These are phyloP conservation scores for Pichia eremophila DNA, from an alignment of 805 yeast genomes.

Conservation along the genomic window DNA sequence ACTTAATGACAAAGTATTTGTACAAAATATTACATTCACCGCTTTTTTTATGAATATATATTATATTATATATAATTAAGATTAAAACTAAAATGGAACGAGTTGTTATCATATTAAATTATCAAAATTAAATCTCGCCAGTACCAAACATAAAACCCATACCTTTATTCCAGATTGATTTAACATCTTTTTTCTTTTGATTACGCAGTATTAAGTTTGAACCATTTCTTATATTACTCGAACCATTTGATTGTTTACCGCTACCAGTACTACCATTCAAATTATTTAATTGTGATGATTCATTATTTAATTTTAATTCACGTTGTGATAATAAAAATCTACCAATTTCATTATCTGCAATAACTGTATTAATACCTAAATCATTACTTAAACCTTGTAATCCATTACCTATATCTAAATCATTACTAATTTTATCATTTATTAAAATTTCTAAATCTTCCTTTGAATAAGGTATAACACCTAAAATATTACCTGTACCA, in stretches of 20 bases:
- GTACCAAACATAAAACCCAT: slow-evolving; percentile 8
- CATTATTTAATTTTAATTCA: not conserved
- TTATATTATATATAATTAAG: not conserved
- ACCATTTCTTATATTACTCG: slow-evolving; percentile 7
- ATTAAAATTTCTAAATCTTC: slow-evolving; percentile 22
- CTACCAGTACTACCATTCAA: not conserved
- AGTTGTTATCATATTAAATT: too few species aligned
- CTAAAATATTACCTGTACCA: slow-evolving; percentile 37
- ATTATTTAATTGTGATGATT: not conserved
- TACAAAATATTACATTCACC: not conserved
- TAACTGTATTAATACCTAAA: not conserved
- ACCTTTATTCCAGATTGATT: slow-evolving; percentile 4
- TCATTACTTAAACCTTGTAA: slow-evolving; percentile 6
- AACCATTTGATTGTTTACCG: not conserved
- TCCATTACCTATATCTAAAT: slow-evolving; percentile 10
- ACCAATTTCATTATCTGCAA: slow-evolving; percentile 8
- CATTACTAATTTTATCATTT: slow-evolving; percentile 3
- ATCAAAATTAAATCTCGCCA: slow-evolving; percentile 7
- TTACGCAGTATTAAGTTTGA: slow-evolving; percentile 5
- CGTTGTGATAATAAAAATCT: not conserved
- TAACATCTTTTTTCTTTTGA: not conserved
- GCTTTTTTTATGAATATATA: not conserved
- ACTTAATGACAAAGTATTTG: too few species aligned
- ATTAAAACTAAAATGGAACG: not conserved
- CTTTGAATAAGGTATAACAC: slow-evolving; percentile 62